Evolutionary conservation across 352 stramenopile species (phyloP).

Genomic region (Phytophthora idaei): DNA sequence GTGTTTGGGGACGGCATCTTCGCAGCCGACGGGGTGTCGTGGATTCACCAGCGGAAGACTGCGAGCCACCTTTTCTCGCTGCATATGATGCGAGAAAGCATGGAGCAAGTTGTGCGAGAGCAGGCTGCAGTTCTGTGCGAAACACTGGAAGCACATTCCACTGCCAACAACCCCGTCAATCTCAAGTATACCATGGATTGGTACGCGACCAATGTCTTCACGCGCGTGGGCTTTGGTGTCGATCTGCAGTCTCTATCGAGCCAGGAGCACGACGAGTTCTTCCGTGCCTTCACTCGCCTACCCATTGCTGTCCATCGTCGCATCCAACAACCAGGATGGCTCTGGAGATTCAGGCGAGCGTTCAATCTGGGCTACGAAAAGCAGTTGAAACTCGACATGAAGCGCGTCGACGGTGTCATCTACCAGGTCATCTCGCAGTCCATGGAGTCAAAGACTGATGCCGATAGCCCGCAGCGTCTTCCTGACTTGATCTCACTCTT

Average conservation of each 20-base stretch:
- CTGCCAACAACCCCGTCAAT: constrained; percentile 25
- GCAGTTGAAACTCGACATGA: constrained; percentile 41
- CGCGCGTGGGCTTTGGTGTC: constrained; percentile 71
- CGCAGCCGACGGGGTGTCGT: constrained; percentile 61
- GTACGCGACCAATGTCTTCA: constrained; percentile 73
- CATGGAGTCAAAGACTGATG: constrained; percentile 36
- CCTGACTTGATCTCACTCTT: constrained; percentile 52
- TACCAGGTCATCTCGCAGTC: constrained; percentile 52
- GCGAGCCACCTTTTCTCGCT: constrained; percentile 89
- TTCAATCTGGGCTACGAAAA: constrained; percentile 44
- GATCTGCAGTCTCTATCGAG: constrained; percentile 41
- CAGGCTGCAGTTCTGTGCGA: constrained; percentile 42
- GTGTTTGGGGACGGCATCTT: constrained; percentile 80
- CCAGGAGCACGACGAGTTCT: constrained; percentile 40
- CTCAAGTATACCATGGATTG: constrained; percentile 51
- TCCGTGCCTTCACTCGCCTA: constrained; percentile 36
- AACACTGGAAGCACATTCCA: constrained; percentile 27
- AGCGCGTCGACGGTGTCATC: constrained; percentile 45
- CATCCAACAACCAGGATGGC: constrained; percentile 54
- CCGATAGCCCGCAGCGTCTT: constrained; percentile 1
- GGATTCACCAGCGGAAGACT: constrained; percentile 75
- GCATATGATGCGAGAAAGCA: constrained; percentile 57
- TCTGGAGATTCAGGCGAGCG: constrained; percentile 49
- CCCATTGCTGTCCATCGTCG: constrained; percentile 41
- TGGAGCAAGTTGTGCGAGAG: constrained; percentile 48